phyloP scores from a whole-genome alignment of 192 early-diverging fungal species.

The Coemansia sp. region DNA sequence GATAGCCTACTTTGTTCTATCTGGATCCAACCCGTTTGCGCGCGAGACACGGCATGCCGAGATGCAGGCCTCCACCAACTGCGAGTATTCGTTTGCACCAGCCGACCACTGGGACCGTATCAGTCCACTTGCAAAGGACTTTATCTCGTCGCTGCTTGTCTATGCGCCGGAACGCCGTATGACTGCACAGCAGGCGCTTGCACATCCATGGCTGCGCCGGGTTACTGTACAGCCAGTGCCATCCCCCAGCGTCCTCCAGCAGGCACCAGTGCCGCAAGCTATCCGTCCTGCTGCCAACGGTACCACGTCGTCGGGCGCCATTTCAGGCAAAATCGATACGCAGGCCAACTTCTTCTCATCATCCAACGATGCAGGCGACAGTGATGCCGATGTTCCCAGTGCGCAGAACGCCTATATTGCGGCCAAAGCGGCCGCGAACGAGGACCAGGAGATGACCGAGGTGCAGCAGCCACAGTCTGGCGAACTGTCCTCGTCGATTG shows the following conservation, averaged over 20 bases:
- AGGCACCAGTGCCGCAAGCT: background rate
- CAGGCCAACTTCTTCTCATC: constrained; percentile 1
- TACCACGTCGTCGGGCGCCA: background rate
- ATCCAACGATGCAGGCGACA: background rate
- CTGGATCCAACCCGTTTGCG: constrained; percentile 74
- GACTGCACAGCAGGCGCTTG: constrained; percentile 71
- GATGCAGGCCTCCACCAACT: constrained; percentile 61
- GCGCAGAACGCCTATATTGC: background rate
- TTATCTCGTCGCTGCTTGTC: constrained; percentile 68
- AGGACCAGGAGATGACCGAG: constrained; percentile 2
- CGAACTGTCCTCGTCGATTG: background rate
- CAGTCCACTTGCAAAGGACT: constrained; percentile 62
- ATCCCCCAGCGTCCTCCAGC: background rate
- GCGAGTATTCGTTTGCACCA: constrained; percentile 65
- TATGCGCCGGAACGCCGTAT: constrained; percentile 68
- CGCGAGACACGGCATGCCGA: constrained; percentile 51
- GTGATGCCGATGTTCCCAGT: background rate
- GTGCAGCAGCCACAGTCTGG: background rate
- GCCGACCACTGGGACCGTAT: constrained; percentile 64
- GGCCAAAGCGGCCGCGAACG: background rate
- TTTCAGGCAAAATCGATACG: constrained; percentile 1
- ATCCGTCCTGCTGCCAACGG: background rate
- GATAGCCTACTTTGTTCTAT: constrained; percentile 73
- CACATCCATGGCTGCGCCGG: constrained; percentile 72
- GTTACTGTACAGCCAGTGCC: background rate